Evolutionary conservation across 73 alveolate genomes (phyloP).

Genomic region (Tetrahymena thermophila): DNA sequence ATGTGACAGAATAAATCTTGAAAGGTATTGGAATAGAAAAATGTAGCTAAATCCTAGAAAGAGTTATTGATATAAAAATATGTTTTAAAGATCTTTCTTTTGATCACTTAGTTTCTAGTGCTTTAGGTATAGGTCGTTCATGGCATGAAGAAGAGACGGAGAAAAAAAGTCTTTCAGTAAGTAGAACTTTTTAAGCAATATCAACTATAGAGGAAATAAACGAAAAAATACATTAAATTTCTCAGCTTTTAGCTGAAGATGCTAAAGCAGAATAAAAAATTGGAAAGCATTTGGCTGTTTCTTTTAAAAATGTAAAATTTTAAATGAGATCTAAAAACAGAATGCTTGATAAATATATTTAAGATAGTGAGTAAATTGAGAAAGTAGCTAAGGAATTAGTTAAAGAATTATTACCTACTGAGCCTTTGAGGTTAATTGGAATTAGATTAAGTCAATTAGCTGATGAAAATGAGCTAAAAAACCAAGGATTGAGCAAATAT

Average conservation of each 20-base stretch:
- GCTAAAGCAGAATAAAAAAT: constrained; percentile 13
- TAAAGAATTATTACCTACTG: neutral
- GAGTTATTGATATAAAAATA: constrained; percentile 48
- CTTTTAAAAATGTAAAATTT: constrained; percentile 35
- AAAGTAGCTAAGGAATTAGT: constrained; percentile 9
- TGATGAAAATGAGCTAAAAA: neutral
- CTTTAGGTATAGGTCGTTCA: constrained; percentile 61
- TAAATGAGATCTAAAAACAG: constrained; percentile 22
- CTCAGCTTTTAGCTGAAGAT: constrained; percentile 29
- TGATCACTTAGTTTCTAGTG: constrained; percentile 39
- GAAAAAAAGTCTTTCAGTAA: constrained; percentile 47
- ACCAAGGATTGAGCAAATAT: neutral
- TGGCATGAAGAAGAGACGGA: constrained; percentile 62
- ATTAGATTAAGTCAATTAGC: constrained; percentile 5
- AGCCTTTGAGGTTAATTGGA: constrained; percentile 36
- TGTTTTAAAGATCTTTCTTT: constrained; percentile 45
- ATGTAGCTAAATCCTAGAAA: constrained; percentile 60
- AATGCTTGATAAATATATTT: neutral
- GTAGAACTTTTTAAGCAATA: constrained; percentile 26
- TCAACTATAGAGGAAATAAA: constrained; percentile 26
- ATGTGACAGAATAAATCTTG: constrained; percentile 62
- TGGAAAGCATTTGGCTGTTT: constrained; percentile 28
- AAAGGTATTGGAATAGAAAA: constrained; percentile 50
- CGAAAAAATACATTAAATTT: constrained; percentile 11
- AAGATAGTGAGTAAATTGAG: neutral